phyloP scores from a whole-genome alignment of 1,284 basidiomycete genomes.

The Papiliotrema laurentii region DNA sequence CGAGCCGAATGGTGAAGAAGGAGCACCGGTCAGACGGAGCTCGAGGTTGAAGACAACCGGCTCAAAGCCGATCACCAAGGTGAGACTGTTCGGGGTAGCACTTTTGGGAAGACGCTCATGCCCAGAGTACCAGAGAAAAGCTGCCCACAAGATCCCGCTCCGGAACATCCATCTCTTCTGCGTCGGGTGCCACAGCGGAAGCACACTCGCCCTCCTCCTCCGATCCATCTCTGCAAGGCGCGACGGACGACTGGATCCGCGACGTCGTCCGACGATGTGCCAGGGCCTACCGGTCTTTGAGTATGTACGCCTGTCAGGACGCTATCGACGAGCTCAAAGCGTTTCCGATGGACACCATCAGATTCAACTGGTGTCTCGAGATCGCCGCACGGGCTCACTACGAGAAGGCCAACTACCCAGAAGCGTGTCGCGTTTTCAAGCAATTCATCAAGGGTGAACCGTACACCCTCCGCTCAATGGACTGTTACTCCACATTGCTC shows the following conservation, averaged over 20 bases:
- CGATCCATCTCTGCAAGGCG: slow-evolving; percentile 63
- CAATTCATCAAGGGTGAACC: slow-evolving; percentile 73
- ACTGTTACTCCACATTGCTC: slow-evolving; percentile 85
- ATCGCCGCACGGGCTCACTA: slow-evolving; percentile 81
- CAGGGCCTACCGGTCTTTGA: slow-evolving; percentile 64
- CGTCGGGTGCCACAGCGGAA: slow-evolving; percentile 58
- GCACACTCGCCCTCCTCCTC: slow-evolving; percentile 60
- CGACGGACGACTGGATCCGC: slow-evolving; percentile 77
- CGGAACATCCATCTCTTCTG: slow-evolving; percentile 51
- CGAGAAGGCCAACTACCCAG: slow-evolving; percentile 76
- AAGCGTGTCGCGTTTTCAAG: slow-evolving; percentile 82
- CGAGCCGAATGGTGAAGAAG: slow-evolving; percentile 28
- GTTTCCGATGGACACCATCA: slow-evolving; percentile 69
- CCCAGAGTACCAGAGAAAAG: slow-evolving; percentile 17
- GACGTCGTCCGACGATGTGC: slow-evolving; percentile 76
- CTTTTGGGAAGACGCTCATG: slow-evolving; percentile 2
- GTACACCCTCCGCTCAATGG: slow-evolving; percentile 82
- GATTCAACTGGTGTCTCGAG: slow-evolving; percentile 68
- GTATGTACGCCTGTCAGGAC: slow-evolving; percentile 67
- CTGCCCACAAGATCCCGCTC: slow-evolving; percentile 32
- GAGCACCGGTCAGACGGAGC: slow-evolving; percentile 31
- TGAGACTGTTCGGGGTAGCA: background rate
- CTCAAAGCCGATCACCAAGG: slow-evolving; percentile 14
- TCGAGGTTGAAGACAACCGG: slow-evolving; percentile 30
- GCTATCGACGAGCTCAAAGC: slow-evolving; percentile 70